These are phyloP conservation scores for Pichia californica DNA, from an alignment of 805 yeast genomes.

Conservation along the genomic window DNA sequence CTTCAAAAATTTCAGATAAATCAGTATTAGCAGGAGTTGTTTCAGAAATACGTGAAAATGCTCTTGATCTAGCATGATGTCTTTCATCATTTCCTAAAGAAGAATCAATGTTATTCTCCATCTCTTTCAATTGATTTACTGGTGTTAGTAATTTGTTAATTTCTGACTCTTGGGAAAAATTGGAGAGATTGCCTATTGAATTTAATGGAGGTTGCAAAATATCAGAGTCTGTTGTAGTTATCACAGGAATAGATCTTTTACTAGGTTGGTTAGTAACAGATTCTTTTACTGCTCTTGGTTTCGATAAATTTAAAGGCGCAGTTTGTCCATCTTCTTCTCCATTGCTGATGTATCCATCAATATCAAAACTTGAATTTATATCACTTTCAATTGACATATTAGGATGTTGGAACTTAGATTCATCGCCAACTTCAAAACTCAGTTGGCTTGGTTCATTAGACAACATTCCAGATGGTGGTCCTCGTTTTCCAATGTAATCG, in stretches of 20 bases:
- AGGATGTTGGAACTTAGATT: not conserved
- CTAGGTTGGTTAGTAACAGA: not conserved
- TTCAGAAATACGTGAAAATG: constrained; percentile 24
- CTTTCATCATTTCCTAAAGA: not conserved
- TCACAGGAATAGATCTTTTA: not conserved
- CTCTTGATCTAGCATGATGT: constrained; percentile 22
- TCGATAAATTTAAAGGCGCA: constrained; percentile 6
- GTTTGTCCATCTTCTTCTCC: constrained; percentile 8
- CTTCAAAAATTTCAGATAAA: constrained; percentile 65
- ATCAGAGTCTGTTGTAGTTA: constrained; percentile 3
- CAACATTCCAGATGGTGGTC: constrained; percentile 6
- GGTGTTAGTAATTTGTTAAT: not conserved
- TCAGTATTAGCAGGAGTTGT: constrained; percentile 24
- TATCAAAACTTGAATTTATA: not conserved
- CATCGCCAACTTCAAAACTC: constrained; percentile 12
- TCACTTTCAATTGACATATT: constrained; percentile 6
- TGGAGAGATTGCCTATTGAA: not conserved
- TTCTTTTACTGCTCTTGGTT: not conserved
- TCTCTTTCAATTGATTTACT: constrained; percentile 3
- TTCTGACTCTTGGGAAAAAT: constrained; percentile 13
- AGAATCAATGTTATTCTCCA: constrained; percentile 4
- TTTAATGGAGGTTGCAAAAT: not conserved
- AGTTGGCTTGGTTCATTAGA: constrained; percentile 7
- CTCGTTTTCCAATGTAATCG: constrained; percentile 1
- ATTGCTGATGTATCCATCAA: constrained; percentile 4